Percentiles rank a stretch among this genome's conserved stretches.
These are phyloP conservation scores for Boletus subcaerulescens DNA, from an alignment of 768 basidiomycete genomes.

Conservation along the genomic window DNA sequence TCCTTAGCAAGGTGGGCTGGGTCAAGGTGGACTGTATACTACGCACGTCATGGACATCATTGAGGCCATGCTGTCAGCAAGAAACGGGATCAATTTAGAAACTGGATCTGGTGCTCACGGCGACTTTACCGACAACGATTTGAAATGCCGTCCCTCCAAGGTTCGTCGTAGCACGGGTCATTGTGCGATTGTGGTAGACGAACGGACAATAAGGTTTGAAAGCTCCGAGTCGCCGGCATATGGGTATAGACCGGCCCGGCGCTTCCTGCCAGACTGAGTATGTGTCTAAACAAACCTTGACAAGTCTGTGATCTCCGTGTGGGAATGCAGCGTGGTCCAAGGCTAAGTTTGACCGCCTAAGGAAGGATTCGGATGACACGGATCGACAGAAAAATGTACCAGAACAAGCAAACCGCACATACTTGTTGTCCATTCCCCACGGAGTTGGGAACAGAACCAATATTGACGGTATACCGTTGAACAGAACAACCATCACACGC, in stretches of 20 bases:
- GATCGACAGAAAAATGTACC: too few relatives aligned
- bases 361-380: too few relatives aligned
- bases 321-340: too few relatives aligned
- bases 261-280: too few relatives aligned
- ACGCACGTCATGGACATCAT: slow-evolving; percentile 58
- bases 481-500: not conserved
- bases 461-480: not conserved
- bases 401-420: too few relatives aligned
- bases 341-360: not conserved
- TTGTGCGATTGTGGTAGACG: slow-evolving; percentile 1
- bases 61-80: slow-evolving; percentile 42
- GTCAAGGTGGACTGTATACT: not conserved
- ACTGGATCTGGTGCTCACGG: slow-evolving; percentile 25
- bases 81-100: not conserved
- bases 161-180: slow-evolving; percentile 31
- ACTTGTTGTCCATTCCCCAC: too few relatives aligned
- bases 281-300: too few relatives aligned
- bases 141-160: slow-evolving; percentile 40
- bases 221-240: not conserved
- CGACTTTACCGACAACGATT: slow-evolving; percentile 38
- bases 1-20: not conserved
- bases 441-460: too few relatives aligned
- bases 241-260: too few relatives aligned
- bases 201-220: not conserved
- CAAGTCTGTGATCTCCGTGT: too few relatives aligned